Evolutionary conservation across 768 basidiomycete species (phyloP).

Genomic region (Mycena pura): DNA sequence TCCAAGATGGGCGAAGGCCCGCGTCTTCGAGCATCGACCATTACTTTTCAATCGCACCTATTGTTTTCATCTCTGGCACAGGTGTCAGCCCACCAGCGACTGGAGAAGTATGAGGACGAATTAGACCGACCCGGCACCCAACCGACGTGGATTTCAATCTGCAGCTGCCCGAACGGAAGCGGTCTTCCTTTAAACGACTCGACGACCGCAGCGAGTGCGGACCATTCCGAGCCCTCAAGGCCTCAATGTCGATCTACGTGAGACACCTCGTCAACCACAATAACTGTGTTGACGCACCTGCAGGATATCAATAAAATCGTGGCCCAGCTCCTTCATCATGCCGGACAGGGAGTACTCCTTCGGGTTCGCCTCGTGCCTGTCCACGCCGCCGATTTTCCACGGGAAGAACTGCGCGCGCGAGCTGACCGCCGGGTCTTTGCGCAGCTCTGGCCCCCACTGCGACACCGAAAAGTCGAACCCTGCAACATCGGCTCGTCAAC

Average conservation of each 20-base stretch:
- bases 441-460: slow-evolving; percentile 36
- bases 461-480: slow-evolving; percentile 24
- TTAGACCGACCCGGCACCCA: slow-evolving; percentile 30
- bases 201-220: slow-evolving; percentile 48
- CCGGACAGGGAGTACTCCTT: slow-evolving; percentile 53
- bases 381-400: slow-evolving; percentile 46
- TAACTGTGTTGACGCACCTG: background rate
- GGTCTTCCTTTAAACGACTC: slow-evolving; percentile 45
- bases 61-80: slow-evolving; percentile 38
- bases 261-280: slow-evolving; percentile 39
- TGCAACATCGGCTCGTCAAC: too few relatives aligned
- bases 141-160: slow-evolving; percentile 51
- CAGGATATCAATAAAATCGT: slow-evolving; percentile 3
- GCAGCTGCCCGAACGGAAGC: slow-evolving; percentile 54
- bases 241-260: slow-evolving; percentile 56
- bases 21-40: slow-evolving; percentile 55
- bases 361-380: slow-evolving; percentile 42
- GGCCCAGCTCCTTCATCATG: slow-evolving; percentile 52
- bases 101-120: background rate
- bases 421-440: slow-evolving; percentile 31
- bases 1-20: slow-evolving; percentile 55
- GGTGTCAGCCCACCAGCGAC: background rate
- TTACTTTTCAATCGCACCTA: slow-evolving; percentile 47
- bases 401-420: slow-evolving; percentile 50
- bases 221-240: slow-evolving; percentile 56